These are phyloP conservation scores for Helotiales sp. DNA, from an alignment of 2,329 filamentous ascomycete genomes.

Conservation along the genomic window DNA sequence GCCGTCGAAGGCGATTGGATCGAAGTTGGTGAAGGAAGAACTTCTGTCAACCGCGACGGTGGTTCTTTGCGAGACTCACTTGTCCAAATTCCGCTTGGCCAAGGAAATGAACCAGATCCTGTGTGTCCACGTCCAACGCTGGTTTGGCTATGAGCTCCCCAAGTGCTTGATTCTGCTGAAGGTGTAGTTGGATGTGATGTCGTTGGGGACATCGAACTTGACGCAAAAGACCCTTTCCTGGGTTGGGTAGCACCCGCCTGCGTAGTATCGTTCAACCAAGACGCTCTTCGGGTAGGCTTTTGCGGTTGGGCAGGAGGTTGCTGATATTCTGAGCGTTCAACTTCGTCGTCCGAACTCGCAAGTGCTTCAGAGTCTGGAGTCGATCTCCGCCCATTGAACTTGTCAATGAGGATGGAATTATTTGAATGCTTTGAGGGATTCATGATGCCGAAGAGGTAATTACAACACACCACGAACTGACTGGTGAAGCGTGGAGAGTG, in stretches of 20 bases:
- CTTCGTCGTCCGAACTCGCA: slow-evolving; percentile 92
- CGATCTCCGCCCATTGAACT: slow-evolving; percentile 74
- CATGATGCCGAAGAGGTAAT: slow-evolving; percentile 1
- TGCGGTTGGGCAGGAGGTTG: slow-evolving; percentile 50
- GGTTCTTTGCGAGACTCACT: slow-evolving; percentile 72
- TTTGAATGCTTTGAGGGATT: slow-evolving; percentile 50
- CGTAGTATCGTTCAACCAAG: slow-evolving; percentile 83
- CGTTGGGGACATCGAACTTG: slow-evolving; percentile 74
- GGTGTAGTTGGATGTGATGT: slow-evolving; percentile 81
- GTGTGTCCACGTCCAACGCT: slow-evolving; percentile 48
- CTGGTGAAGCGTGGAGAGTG: not conserved
- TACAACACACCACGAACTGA: no score
- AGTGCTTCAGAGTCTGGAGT: slow-evolving; percentile 94
- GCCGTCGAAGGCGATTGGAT: slow-evolving; percentile 44
- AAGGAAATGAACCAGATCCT: slow-evolving; percentile 56
- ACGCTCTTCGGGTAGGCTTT: slow-evolving; percentile 70
- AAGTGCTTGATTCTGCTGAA: slow-evolving; percentile 61
- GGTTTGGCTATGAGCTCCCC: slow-evolving; percentile 53
- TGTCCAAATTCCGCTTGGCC: slow-evolving; percentile 85
- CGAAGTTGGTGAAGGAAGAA: slow-evolving; percentile 74
- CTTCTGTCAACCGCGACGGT: slow-evolving; percentile 71
- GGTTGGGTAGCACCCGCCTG: slow-evolving; percentile 61
- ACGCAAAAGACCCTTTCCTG: slow-evolving; percentile 75
- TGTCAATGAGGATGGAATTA: slow-evolving; percentile 69
- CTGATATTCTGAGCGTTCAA: slow-evolving; percentile 58